Conservation (phyloP, 768 basidiomycete species). For the Auriscalpium microsporum region DNA sequence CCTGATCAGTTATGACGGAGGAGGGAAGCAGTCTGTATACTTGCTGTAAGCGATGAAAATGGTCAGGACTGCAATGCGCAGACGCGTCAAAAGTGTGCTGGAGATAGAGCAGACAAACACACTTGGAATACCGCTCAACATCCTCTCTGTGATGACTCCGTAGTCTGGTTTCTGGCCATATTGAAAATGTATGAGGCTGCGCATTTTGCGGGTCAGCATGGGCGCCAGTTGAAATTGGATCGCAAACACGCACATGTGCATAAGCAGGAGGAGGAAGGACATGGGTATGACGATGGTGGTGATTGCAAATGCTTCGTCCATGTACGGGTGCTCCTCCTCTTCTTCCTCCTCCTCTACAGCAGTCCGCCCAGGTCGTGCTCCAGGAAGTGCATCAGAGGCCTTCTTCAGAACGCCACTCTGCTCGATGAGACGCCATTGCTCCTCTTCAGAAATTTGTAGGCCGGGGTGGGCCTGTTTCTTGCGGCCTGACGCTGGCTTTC, state of each 20-base stretch:
- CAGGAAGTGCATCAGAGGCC: conserved; percentile 11
- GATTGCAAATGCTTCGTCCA: conserved; percentile 65
- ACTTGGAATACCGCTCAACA: conserved; percentile 70
- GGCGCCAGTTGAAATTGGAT: neutral
- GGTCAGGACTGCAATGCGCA: conserved; percentile 46
- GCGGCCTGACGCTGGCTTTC: neutral
- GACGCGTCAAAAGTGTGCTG: neutral
- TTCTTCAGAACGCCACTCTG: conserved; percentile 33
- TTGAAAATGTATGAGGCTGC: conserved; percentile 69
- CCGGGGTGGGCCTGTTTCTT: neutral
- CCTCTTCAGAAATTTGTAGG: conserved; percentile 11
- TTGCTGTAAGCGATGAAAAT: conserved; percentile 71
- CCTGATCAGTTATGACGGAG: neutral
- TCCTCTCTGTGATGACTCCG: conserved; percentile 41
- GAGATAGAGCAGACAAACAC: conserved; percentile 21
- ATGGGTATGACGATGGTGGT: conserved; percentile 62
- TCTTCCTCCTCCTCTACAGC: conserved; percentile 16
- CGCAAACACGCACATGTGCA: conserved; percentile 67
- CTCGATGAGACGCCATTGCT: conserved; percentile 10
- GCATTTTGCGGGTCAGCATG: neutral
- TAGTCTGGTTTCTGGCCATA: conserved; percentile 56
- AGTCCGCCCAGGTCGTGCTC: neutral
- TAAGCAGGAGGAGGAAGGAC: conserved; percentile 65
- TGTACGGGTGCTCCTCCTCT: conserved; percentile 35
- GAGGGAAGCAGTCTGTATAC: conserved; percentile 18